Conservation (phyloP, 2,329 filamentous ascomycete genomes). For the Pyrenophora tritici-repentis region DNA sequence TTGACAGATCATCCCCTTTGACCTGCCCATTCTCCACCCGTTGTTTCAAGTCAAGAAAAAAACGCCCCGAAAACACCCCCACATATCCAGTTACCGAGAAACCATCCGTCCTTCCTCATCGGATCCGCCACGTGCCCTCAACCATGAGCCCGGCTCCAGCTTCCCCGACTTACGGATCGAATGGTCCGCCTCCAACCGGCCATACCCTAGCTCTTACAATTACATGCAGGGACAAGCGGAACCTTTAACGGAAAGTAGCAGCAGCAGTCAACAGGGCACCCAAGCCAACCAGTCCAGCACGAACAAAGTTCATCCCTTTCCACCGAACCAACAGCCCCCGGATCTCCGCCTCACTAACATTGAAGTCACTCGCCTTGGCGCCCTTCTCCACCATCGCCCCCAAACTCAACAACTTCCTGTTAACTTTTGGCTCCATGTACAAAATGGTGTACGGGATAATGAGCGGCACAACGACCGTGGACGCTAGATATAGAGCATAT, state of each 20-base stretch:
- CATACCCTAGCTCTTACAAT: not conserved
- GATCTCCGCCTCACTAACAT: not conserved
- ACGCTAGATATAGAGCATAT: constrained; percentile 1
- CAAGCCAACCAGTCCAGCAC: not conserved
- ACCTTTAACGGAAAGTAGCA: not conserved
- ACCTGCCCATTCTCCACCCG: no score
- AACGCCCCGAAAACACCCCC: no score
- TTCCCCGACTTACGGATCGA: no score
- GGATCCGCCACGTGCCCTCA: no score
- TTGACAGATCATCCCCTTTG: no score
- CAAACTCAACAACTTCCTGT: not conserved
- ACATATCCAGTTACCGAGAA: no score
- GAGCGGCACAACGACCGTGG: not conserved
- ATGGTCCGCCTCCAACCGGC: no score
- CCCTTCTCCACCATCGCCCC: constrained; percentile 4
- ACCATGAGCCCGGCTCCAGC: no score
- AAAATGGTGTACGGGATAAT: constrained; percentile 7
- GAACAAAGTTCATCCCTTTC: constrained; percentile 6
- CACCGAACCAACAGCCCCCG: constrained; percentile 2
- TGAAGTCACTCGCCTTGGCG: constrained; percentile 1
- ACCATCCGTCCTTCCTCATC: no score
- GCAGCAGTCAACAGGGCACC: constrained; percentile 1
- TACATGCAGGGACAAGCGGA: no score
- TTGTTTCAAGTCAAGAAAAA: no score
- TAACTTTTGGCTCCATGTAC: constrained; percentile 6